A percentile compares a stretch with the other conserved stretches of the same genome.
These are phyloP conservation scores for Colletotrichum acutatum DNA, from an alignment of 2,329 filamentous ascomycete species.

Conservation along the genomic window DNA sequence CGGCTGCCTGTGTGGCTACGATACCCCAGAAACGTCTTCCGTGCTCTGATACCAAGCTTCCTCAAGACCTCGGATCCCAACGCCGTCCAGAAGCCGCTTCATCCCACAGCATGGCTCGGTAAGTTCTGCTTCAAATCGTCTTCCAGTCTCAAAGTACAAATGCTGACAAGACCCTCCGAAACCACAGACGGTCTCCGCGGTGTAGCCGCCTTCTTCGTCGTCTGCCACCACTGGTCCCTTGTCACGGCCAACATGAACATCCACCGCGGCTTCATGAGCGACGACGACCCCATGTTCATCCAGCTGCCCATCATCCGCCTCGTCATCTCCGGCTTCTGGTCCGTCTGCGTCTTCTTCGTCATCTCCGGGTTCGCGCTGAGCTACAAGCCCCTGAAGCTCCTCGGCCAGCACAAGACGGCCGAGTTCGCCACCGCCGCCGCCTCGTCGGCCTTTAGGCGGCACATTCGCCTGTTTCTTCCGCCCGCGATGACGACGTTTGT, in stretches of 20 bases:
- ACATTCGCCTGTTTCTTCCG: slow-evolving; percentile 62
- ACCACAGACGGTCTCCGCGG: slow-evolving; percentile 69
- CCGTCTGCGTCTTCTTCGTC: slow-evolving; percentile 71
- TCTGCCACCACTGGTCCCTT: slow-evolving; percentile 62
- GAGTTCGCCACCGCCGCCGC: slow-evolving; percentile 57
- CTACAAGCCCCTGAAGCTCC: slow-evolving; percentile 61
- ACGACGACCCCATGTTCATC: slow-evolving; percentile 56
- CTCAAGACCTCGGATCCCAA: background rate
- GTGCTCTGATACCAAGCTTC: slow-evolving; percentile 14
- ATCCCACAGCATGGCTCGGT: slow-evolving; percentile 10
- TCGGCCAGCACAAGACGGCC: slow-evolving; percentile 46
- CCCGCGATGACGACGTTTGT: slow-evolving; percentile 60
- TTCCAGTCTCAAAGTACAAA: too few species aligned
- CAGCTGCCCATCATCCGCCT: slow-evolving; percentile 65
- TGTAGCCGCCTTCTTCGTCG: slow-evolving; percentile 74
- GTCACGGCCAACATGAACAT: slow-evolving; percentile 4
- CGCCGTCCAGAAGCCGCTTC: background rate
- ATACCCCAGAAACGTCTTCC: background rate
- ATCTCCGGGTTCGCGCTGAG: slow-evolving; percentile 71
- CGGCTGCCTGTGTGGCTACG: slow-evolving; percentile 7
- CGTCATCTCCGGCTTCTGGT: slow-evolving; percentile 64
- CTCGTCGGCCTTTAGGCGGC: slow-evolving; percentile 63
- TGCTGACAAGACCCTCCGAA: background rate
- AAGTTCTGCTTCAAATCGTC: background rate
- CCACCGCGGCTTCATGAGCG: slow-evolving; percentile 36